Conservation (phyloP, 2,329 filamentous ascomycete genomes). For the Aureobasidium sp. region DNA sequence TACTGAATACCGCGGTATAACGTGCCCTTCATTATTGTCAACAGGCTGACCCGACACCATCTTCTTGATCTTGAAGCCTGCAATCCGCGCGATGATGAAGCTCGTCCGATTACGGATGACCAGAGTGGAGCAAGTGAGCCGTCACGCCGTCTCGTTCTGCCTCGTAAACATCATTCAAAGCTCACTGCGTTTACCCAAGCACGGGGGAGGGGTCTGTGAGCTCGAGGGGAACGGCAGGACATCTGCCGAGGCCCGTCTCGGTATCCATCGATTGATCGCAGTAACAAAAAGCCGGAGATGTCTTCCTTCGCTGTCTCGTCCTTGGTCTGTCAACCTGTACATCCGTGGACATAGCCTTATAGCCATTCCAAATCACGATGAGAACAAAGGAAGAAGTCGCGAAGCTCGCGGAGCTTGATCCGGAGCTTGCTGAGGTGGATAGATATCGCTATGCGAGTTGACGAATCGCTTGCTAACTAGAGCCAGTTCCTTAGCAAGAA, state of each 20-base stretch:
- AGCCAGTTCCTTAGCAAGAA: slow-evolving; percentile 14
- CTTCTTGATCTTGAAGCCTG: too few relatives aligned
- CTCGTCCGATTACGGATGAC: too few relatives aligned
- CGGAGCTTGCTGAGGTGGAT: slow-evolving; percentile 17
- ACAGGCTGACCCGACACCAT: too few relatives aligned
- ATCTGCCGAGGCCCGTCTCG: not conserved
- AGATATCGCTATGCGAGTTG: not conserved
- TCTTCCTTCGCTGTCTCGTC: not conserved
- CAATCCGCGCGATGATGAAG: too few relatives aligned
- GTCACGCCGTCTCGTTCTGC: too few relatives aligned
- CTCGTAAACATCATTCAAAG: too few relatives aligned
- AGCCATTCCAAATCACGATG: not conserved
- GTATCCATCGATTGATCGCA: not conserved
- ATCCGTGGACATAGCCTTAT: not conserved
- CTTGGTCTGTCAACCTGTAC: not conserved
- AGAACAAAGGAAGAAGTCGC: slow-evolving; percentile 15
- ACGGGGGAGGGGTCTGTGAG: not conserved
- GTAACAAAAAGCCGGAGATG: not conserved
- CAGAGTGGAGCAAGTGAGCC: too few relatives aligned
- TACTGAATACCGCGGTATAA: too few relatives aligned
- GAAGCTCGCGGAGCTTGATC: slow-evolving; percentile 17
- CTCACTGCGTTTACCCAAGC: too few relatives aligned
- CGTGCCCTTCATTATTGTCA: too few relatives aligned
- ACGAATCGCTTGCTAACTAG: not conserved
- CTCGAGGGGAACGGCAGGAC: not conserved